Conservation (phyloP, 2,329 filamentous ascomycete genomes). For the Trichoderma atroviride region DNA sequence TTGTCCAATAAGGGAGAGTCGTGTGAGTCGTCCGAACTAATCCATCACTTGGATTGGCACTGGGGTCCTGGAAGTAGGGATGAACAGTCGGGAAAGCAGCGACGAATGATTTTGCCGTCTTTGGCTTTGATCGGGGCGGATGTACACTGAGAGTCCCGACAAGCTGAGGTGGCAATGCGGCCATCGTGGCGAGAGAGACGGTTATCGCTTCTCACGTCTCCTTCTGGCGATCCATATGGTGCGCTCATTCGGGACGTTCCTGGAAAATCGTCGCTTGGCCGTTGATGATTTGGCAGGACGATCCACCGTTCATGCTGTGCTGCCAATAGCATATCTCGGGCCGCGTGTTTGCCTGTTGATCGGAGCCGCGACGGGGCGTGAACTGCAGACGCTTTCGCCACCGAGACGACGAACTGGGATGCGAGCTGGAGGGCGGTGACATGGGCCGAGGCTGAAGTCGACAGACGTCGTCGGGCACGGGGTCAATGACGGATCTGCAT, state of each 20-base stretch:
- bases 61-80: slow-evolving; percentile 7
- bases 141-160: background rate
- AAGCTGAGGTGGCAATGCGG: slow-evolving; percentile 13
- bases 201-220: background rate
- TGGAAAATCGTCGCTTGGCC: background rate
- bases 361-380: slow-evolving; percentile 1
- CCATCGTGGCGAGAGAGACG: slow-evolving; percentile 7
- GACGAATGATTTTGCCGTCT: slow-evolving; percentile 7
- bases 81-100: background rate
- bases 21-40: background rate
- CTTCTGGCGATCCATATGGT: background rate
- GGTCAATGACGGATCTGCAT: background rate
- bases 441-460: background rate
- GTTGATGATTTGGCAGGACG: background rate
- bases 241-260: background rate
- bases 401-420: background rate
- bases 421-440: background rate
- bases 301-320: background rate
- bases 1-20: background rate
- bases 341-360: slow-evolving; percentile 6
- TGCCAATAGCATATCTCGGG: background rate
- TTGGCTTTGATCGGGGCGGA: background rate
- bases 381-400: slow-evolving; percentile 18
- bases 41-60: background rate
- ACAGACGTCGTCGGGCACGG: background rate